phyloP scores from a whole-genome alignment of 176 grass and related monocot genomes.

The Raddia guianensis region DNA sequence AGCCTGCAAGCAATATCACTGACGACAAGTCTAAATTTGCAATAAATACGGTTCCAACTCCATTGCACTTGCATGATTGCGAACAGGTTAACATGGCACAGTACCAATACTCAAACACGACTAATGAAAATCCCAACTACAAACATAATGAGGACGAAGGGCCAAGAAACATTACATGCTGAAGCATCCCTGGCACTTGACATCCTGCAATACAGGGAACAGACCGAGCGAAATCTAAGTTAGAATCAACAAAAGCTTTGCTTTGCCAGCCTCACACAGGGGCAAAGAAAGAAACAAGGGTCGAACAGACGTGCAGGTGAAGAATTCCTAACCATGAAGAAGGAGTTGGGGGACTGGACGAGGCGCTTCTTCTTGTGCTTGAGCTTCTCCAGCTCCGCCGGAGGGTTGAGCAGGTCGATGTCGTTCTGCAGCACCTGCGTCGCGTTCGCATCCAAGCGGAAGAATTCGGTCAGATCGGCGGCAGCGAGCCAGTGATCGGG shows the following conservation, averaged over 20 bases:
- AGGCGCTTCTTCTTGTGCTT: slow-evolving; percentile 97
- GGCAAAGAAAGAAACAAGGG: background rate
- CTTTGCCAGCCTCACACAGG: background rate
- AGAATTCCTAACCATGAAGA: slow-evolving; percentile 71
- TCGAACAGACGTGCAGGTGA: background rate
- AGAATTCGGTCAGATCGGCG: slow-evolving; percentile 17
- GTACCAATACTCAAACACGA: background rate
- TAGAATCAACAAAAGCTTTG: background rate
- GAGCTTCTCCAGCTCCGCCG: slow-evolving; percentile 77
- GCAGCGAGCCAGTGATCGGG: background rate
- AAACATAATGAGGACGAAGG: background rate
- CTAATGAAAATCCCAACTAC: background rate
- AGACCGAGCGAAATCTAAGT: background rate
- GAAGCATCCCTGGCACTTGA: slow-evolving; percentile 82
- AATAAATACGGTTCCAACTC: background rate
- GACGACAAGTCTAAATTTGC: background rate
- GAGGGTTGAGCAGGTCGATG: slow-evolving; percentile 87
- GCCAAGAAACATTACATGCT: slow-evolving; percentile 50
- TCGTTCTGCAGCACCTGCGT: slow-evolving; percentile 77
- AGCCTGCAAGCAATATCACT: background rate
- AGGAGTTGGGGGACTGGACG: slow-evolving; percentile 84
- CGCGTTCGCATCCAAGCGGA: background rate
- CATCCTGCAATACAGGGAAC: slow-evolving; percentile 47
- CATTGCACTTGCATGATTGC: background rate
- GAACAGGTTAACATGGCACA: background rate